Conservation (phyloP, 2,329 filamentous ascomycete species). For the Colletotrichum sp. region DNA sequence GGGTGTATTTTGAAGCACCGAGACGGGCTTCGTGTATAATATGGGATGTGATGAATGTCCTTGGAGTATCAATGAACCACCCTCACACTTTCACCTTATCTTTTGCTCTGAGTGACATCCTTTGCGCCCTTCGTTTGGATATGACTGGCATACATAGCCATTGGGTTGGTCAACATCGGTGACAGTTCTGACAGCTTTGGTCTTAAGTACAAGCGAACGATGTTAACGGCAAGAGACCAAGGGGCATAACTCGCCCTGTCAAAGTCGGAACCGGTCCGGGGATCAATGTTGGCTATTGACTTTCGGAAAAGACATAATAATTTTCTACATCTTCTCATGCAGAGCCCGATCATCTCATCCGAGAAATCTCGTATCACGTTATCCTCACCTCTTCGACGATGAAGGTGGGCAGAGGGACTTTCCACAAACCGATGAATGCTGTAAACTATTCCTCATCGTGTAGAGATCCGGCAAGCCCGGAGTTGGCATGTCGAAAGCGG, state of each 20-base stretch:
- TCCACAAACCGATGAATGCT: not conserved
- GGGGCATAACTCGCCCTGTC: not conserved
- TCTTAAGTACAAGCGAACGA: not conserved
- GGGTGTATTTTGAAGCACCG: constrained; percentile 8
- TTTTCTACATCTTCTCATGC: not conserved
- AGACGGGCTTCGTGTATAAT: constrained; percentile 8
- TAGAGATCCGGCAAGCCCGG: not conserved
- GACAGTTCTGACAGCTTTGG: not conserved
- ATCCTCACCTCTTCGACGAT: not conserved
- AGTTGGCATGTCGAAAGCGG: not conserved
- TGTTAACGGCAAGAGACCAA: not conserved
- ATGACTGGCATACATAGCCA: not conserved
- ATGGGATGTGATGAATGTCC: not conserved
- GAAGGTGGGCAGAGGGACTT: not conserved
- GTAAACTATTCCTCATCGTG: not conserved
- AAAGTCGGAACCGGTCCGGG: not conserved
- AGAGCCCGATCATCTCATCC: not conserved
- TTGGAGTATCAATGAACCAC: not conserved
- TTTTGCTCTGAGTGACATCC: not conserved
- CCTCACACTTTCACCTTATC: not conserved
- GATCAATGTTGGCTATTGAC: not conserved
- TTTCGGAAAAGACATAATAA: not conserved
- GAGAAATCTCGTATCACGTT: not conserved
- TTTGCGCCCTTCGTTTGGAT: not conserved
- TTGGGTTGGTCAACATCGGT: not conserved